Conservation (phyloP, 495 filamentous ascomycete genomes). For the Hyaloscypha variabilis region DNA sequence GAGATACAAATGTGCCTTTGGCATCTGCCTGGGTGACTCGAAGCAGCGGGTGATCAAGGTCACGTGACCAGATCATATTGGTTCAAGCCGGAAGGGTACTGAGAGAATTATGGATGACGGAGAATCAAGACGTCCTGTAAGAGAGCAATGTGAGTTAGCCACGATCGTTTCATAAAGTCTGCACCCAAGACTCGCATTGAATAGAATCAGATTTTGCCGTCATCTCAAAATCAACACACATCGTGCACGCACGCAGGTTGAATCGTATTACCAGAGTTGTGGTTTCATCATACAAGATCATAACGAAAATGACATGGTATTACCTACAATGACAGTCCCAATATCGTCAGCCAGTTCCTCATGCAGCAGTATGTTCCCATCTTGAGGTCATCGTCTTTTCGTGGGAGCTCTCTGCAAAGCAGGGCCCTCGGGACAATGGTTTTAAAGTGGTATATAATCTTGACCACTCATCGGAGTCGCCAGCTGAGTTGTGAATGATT, state of each 20-base stretch:
- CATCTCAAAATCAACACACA: conserved; percentile 73
- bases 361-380: conserved; percentile 62
- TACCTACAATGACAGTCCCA: conserved; percentile 2
- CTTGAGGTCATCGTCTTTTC: conserved; percentile 98
- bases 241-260: conserved; percentile 43
- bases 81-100: background rate
- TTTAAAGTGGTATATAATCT: conserved; percentile 75
- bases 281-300: conserved; percentile 54
- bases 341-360: background rate
- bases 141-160: background rate
- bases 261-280: conserved; percentile 83
- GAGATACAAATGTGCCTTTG: background rate
- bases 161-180: background rate
- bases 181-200: background rate
- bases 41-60: too few relatives aligned
- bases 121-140: background rate
- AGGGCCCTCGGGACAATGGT: conserved; percentile 98
- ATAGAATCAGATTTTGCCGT: conserved; percentile 69
- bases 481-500: conserved; percentile 66
- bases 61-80: background rate
- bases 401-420: conserved; percentile 70
- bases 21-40: too few relatives aligned
- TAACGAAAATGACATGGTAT: background rate
- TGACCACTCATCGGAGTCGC: conserved; percentile 82
- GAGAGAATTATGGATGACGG: background rate